These are phyloP conservation scores for Candolleomyces aberdarensis DNA, from an alignment of 768 basidiomycete genomes.

Conservation along the genomic window DNA sequence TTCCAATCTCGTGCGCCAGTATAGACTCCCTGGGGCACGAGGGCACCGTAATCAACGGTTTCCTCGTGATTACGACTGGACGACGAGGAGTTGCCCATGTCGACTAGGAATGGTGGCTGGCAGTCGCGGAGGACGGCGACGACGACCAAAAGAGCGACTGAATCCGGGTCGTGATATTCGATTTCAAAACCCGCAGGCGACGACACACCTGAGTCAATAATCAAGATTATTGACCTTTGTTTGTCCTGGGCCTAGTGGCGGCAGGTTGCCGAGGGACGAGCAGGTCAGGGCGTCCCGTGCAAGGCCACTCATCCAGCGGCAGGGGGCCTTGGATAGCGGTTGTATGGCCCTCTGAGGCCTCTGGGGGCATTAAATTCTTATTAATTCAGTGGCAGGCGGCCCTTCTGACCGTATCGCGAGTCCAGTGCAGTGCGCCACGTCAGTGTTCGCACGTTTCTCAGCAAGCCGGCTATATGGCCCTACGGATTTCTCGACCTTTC, in stretches of 20 bases:
- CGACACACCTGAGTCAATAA: slow-evolving; percentile 4
- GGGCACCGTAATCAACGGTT: slow-evolving; percentile 77
- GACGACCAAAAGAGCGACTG: slow-evolving; percentile 15
- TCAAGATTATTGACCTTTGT: slow-evolving; percentile 37
- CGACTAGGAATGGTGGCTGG: not conserved
- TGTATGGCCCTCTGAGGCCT: too few relatives aligned
- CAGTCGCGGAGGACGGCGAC: slow-evolving; percentile 10
- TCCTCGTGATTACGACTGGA: slow-evolving; percentile 80
- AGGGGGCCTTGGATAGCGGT: too few relatives aligned
- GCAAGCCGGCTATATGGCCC: slow-evolving; percentile 1
- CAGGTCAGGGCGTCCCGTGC: slow-evolving; percentile 19
- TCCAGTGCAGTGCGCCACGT: not conserved
- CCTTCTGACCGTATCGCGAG: too few relatives aligned
- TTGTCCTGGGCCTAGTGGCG: slow-evolving; percentile 16
- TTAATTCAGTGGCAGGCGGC: too few relatives aligned
- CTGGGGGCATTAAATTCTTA: too few relatives aligned
- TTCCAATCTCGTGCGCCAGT: slow-evolving; percentile 87
- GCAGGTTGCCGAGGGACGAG: slow-evolving; percentile 12
- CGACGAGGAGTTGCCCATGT: slow-evolving; percentile 85
- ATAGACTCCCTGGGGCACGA: slow-evolving; percentile 84
- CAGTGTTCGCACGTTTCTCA: slow-evolving; percentile 2
- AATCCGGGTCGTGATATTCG: slow-evolving; percentile 18
- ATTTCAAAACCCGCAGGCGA: slow-evolving; percentile 19
- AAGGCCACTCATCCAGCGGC: too few relatives aligned
- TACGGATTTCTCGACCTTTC: slow-evolving; percentile 3